Evolutionary conservation across 306 rosid genomes (phyloP), one percentile per base, ranked within the genome.

Genomic region (Rosa rugosa): DNA sequence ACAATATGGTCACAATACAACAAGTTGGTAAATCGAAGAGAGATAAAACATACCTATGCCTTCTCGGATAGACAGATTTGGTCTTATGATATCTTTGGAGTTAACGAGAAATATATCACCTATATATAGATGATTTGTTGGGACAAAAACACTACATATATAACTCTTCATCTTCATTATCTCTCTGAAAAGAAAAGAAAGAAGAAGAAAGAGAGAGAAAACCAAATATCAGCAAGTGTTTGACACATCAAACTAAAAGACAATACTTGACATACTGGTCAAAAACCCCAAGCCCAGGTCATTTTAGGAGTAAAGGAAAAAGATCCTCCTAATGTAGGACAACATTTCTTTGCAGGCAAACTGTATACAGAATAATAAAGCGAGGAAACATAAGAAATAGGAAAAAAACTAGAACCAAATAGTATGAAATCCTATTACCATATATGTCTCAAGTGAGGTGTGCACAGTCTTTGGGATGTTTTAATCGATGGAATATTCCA

Each of bases 81-180:
- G 98, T 79, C 98, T 88, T 80, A 91, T 88, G 79, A 93, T 85
- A 71, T 93, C 98, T 80, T 87, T 85, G 77, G 97, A 89, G 86
- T 80, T 91, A 11, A 93, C 90, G 60, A 93, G 90, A 71, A 89
- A 67, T 80, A 93, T 88, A 74, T 93, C 98, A n/a, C 98, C 98
- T 71, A 93, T 88, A 82, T 89, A 93, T 18, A 93, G 88, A 83
- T 91, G 98, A 85, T 93, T 93, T 18, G 98, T 91, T 69, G 98
- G 98, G 86, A 93, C 94, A 76, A 91, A 93, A 75, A 93, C 98
- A 76, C 98, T 91, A 36, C 98, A 93, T 91, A 36, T 97, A 93
- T 40, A 93, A 84, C 86, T 93, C 98, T 79, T 93, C 98, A 62
- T 93, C 98, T 87, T 90, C 97, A 23, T 88, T 82, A 49, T 89